Conservation (phyloP, 106 monocot species). For the Acorus calamus region DNA sequence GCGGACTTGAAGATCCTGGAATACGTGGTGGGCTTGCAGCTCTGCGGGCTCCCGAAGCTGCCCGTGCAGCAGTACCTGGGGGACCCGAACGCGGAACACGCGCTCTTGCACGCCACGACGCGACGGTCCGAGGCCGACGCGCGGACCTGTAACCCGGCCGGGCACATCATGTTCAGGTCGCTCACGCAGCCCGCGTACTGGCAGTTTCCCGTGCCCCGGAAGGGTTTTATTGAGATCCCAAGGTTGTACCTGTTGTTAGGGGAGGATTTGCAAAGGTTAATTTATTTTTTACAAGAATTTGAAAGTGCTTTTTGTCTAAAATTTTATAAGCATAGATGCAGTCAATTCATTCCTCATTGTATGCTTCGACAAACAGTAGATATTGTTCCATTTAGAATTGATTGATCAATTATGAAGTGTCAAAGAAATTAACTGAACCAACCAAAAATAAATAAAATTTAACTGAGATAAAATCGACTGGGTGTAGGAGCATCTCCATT, state of each 20-base stretch:
- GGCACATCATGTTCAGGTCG: conserved; percentile 60
- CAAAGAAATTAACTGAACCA: too few relatives aligned
- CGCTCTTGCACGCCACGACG: conserved; percentile 68
- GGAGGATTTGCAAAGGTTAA: too few relatives aligned
- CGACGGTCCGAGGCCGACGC: conserved; percentile 24
- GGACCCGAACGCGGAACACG: conserved; percentile 59
- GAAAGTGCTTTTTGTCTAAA: too few relatives aligned
- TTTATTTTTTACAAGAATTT: too few relatives aligned
- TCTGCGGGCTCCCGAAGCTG: conserved; percentile 52
- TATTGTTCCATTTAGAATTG: too few relatives aligned
- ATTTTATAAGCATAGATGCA: too few relatives aligned
- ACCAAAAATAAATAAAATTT: too few relatives aligned
- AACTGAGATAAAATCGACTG: too few relatives aligned
- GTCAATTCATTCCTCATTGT: too few relatives aligned
- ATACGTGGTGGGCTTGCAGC: conserved; percentile 61
- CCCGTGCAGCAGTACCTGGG: conserved; percentile 70
- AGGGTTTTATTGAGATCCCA: conserved; percentile 40
- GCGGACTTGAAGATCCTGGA: conserved; percentile 59
- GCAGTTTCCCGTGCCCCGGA: conserved; percentile 27
- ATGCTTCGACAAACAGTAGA: too few relatives aligned
- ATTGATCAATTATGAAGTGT: too few relatives aligned
- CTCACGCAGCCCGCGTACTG: conserved; percentile 53
- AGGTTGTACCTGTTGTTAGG: conserved; percentile 27
- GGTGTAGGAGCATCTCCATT: too few relatives aligned
- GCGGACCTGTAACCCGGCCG: conserved; percentile 45